A percentile compares a stretch with the other conserved stretches of the same genome.
phyloP scores from a whole-genome alignment of 139 green algal genomes.

The Dunaliella sp. region DNA sequence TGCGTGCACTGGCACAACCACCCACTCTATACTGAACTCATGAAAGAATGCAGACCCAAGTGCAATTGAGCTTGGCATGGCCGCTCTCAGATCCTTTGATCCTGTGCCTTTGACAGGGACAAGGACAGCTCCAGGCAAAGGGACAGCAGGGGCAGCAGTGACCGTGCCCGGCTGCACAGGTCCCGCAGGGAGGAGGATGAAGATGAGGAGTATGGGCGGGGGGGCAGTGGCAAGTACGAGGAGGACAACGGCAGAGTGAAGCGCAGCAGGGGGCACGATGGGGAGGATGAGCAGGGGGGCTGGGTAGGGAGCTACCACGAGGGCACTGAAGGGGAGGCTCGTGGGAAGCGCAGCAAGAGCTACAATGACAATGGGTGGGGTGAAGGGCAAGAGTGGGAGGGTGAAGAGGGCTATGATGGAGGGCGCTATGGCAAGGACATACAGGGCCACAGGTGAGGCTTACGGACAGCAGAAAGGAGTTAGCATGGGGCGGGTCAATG shows the following conservation, averaged over 20 bases:
- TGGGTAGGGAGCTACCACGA: background rate
- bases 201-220: background rate
- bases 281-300: too few relatives aligned
- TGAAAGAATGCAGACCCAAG: too few relatives aligned
- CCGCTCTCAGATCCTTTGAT: too few relatives aligned
- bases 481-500: too few relatives aligned
- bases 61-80: too few relatives aligned
- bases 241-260: background rate
- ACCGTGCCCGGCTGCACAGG: background rate
- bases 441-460: too few relatives aligned
- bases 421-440: background rate
- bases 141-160: background rate
- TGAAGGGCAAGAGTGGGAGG: background rate
- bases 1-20: background rate
- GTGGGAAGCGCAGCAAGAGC: background rate
- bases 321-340: too few relatives aligned
- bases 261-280: background rate
- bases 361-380: background rate
- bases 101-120: too few relatives aligned
- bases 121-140: background rate
- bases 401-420: background rate
- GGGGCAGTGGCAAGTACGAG: background rate
- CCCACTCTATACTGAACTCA: too few relatives aligned
- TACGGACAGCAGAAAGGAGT: too few relatives aligned
- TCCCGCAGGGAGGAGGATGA: background rate